Base-by-base conservation (phyloP, 2,329 filamentous ascomycete species). In the Simplicillium sp. region DNA sequence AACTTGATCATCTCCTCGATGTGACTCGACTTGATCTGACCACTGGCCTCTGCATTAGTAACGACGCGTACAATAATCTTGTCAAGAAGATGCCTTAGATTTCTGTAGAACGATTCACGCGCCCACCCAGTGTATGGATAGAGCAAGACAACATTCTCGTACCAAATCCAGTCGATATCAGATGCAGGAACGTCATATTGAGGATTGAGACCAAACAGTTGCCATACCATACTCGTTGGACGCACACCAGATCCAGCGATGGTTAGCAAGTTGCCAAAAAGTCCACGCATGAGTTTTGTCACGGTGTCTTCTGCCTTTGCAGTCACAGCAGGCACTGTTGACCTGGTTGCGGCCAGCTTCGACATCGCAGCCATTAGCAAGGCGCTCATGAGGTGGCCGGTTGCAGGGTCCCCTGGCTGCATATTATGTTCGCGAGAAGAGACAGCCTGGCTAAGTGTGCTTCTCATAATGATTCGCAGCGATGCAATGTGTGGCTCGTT, bases 41-140 rank as follows among this genome's bases (percentile, higher is more conserved):
- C 18, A 1, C 42, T n/a, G 15, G 44, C 36, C 32, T 49, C 47
- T 7, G 33, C 39, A 38, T 49, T 49, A 11, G 44, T 47, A 16
- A 48, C 42, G 14, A 46, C 47, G 6, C 45, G 41, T 29, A 49
- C 31, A n/a, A 49, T 43, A 17, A 36, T 29, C 34, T 47, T 49
- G 39, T 47, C 45, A 28, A 47, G 41, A 16, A 49, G 38, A 32
- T 41, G 43, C 11, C 43, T 43, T 31, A 46, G 34, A 16, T 46
- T 49, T 13, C 20, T 15, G 40, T 44, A 29, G 32, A 49, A 46
- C 25, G 41, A 39, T 8, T 42, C 44, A 9, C 41, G 18, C 4
- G 37, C 45, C 47, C 45, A 49, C 8, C 45, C 47, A 9, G 47
- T 49, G 38, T 48, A 49, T 2, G 47, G 47, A 25, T 46, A 49